Base-by-base conservation (phyloP, 352 stramenopile species). In the Pythium utonaiense region DNA sequence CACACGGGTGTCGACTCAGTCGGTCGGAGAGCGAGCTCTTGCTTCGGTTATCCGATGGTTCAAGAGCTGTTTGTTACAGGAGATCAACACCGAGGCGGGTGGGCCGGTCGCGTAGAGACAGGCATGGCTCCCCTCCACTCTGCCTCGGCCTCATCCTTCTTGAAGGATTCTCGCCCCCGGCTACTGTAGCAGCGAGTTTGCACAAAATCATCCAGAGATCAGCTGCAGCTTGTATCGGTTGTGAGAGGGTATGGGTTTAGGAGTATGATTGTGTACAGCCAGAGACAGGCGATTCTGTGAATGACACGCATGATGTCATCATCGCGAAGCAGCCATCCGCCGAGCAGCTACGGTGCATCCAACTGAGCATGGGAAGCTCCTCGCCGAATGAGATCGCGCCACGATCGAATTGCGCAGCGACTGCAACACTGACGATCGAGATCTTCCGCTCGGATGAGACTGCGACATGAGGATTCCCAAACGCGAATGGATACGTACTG, bases 251-350 rank as follows among this genome's bases (percentile, higher is more conserved):
- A 48, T 34, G 2, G 2, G 3, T 30, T 33, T 33, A 22, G 16
- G 31, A 13, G 17, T 9, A 3, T 31, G 42, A 50, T 31, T 50
- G 42, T 31, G 30, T 12, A 4, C 12, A 9, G 12, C 33, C 34
- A 58, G 53, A 62, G 53, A 62, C 53, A 57, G 47, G 60, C n/a
- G 6, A 3, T 22, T 6, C n/a, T 36, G 49, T 24, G 42, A 45
- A 69, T 69, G 61, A 63, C 48, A 60, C 45, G 42, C 34, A 55
- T 68, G 62, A 69, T 69, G 62, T 64, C 62, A 69, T 69, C 62
- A 57, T 22, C 33, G 48, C 41, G 45, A 62, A 57, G 55, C 38
- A 67, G 60, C 42, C 60, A 57, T 62, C 28, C 9, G n/a, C 53
- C 60, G 9, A 67, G 53, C 57, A 65, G 38, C 22, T 66, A 27